Percentiles rank a stretch among this genome's conserved stretches.
These are phyloP conservation scores for Pestalotiopsis sp. DNA, from an alignment of 2,329 filamentous ascomycete genomes.

Conservation along the genomic window DNA sequence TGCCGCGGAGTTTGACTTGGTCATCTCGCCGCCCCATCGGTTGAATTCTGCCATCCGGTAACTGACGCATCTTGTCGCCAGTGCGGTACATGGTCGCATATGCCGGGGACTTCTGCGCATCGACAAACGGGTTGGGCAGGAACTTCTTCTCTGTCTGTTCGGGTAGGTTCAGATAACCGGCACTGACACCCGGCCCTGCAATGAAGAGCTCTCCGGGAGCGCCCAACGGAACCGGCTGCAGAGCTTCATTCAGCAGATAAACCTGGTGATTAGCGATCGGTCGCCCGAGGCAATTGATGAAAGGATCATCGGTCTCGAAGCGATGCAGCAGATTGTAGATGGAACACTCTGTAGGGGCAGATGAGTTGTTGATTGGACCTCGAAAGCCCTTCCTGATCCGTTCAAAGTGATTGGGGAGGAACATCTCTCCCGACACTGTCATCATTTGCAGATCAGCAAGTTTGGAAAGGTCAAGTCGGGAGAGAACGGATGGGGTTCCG, in stretches of 20 bases:
- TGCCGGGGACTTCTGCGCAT: too few relatives aligned
- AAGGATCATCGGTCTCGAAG: slow-evolving; percentile 59
- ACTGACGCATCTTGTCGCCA: neutral
- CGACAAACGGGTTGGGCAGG: slow-evolving; percentile 54
- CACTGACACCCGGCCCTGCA: slow-evolving; percentile 78
- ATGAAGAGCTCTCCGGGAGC: slow-evolving; percentile 84
- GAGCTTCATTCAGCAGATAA: slow-evolving; percentile 59
- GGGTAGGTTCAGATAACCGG: slow-evolving; percentile 68
- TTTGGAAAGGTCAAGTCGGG: neutral
- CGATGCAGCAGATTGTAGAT: slow-evolving; percentile 70
- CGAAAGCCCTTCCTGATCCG: slow-evolving; percentile 63
- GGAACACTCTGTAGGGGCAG: slow-evolving; percentile 83
- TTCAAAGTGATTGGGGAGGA: slow-evolving; percentile 40
- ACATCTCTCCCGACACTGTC: neutral
- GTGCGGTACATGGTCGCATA: neutral
- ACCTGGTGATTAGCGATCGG: slow-evolving; percentile 76
- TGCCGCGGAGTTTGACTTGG: slow-evolving; percentile 95
- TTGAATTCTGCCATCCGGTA: slow-evolving; percentile 5
- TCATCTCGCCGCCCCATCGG: slow-evolving; percentile 77
- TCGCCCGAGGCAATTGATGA: slow-evolving; percentile 73
- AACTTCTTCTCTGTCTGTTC: slow-evolving; percentile 68
- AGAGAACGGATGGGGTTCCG: neutral
- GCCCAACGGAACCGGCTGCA: slow-evolving; percentile 63
- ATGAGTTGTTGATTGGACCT: slow-evolving; percentile 82
- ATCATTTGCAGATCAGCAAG: neutral